Evolutionary conservation across 2,329 filamentous ascomycete genomes (phyloP), one percentile per base, ranked within the genome.

Genomic region (Tetracladium maxilliforme): DNA sequence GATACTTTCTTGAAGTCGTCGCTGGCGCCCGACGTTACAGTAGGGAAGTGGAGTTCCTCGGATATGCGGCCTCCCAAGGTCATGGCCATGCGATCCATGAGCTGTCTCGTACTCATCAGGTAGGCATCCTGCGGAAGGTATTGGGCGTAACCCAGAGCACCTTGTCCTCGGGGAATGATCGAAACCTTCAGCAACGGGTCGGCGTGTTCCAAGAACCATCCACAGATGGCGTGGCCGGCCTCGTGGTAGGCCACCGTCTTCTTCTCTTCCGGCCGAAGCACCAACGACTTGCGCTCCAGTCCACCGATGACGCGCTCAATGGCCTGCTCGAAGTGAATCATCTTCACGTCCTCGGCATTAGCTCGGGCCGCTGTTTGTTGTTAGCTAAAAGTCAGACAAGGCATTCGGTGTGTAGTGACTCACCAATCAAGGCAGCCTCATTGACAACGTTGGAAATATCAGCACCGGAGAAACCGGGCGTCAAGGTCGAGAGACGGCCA

Each of bases 41-140:
- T 92, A 17, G 90, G 77, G 54, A 98, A 98, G 56, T 98, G 87
- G 6, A 98, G 58, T 52, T 98, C 90, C 55, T 98, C 90, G 12
- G 79, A 90, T 14, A 98, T 80, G 36, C 90, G 83, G 3, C 90
- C 90, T 39, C 86, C 90, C 28, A 98, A 74, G 3, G 87, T 94
- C 90, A 98, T 98, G 35, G 90, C 90, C 90, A 98, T 98, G 39
- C 90, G 84, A 51, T 98, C 90, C 82, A 95, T 93, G 21, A 98
- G 64, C 55, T 98, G 90, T 47, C 86, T 76, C 35, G 82, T 76
- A 44, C 78, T 93, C 86, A 98, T 90, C 35, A 98, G 68, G 50
- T 95, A 95, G 7, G 82, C 83, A 45, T 98, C 90, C 13, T 76
- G 66, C 1, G 90, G 90, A n/a, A 98, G 67, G 49, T 95, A 95